phyloP scores from a whole-genome alignment of 1,139 yeast species.

The Candida buenavistaensis region DNA sequence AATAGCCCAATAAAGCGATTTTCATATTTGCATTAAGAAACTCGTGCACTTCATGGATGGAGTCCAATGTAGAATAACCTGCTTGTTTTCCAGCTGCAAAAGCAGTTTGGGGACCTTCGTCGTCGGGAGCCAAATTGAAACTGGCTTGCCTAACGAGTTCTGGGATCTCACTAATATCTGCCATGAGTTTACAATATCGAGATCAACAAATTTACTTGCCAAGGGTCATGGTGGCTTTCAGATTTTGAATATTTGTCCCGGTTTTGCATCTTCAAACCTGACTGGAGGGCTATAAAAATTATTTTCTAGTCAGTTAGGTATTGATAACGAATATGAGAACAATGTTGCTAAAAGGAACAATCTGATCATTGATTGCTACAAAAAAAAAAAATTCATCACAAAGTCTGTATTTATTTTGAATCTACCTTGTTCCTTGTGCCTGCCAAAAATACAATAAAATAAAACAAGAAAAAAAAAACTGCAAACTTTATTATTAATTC shows the following conservation, averaged over 20 bases:
- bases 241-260: constrained; percentile 22
- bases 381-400: too few relatives aligned
- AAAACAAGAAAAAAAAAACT: too few relatives aligned
- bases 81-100: constrained; percentile 32
- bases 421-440: too few relatives aligned
- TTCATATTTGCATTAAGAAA: constrained; percentile 26
- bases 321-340: neutral
- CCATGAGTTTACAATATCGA: constrained; percentile 23
- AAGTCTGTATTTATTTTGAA: too few relatives aligned
- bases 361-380: too few relatives aligned
- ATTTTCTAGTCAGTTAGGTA: constrained; percentile 14
- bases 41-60: constrained; percentile 27
- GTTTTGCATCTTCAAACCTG: constrained; percentile 17
- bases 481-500: too few relatives aligned
- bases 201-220: constrained; percentile 15
- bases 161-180: constrained; percentile 36
- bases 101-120: constrained; percentile 29
- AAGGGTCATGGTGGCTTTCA: constrained; percentile 17
- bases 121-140: constrained; percentile 37
- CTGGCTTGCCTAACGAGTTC: constrained; percentile 32
- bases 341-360: neutral
- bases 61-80: constrained; percentile 29
- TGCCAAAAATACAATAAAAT: too few relatives aligned
- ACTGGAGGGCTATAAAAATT: constrained; percentile 23
- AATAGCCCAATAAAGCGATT: constrained; percentile 35